phyloP scores from a whole-genome alignment of 225 moss, liverwort and hornwort genomes.

The Climacium dendroides region DNA sequence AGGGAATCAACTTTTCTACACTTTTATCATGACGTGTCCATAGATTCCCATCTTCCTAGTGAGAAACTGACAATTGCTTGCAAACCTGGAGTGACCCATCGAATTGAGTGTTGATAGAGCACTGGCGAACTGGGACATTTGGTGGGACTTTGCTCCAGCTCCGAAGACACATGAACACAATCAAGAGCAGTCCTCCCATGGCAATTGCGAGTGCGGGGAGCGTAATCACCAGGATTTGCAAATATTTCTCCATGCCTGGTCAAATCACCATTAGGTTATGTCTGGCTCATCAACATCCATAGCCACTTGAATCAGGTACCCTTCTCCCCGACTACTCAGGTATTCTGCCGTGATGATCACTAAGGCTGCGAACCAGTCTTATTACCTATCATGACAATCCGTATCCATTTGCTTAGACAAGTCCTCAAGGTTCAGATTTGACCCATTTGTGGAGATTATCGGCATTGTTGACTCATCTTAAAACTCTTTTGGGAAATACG shows the following conservation, averaged over 20 bases:
- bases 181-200: constrained; percentile 12
- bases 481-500: background rate
- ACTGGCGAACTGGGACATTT: background rate
- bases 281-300: background rate
- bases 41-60: background rate
- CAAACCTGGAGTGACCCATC: constrained; percentile 11
- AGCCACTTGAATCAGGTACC: background rate
- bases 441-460: background rate
- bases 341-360: background rate
- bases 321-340: background rate
- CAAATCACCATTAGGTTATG: background rate
- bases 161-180: background rate
- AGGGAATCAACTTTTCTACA: background rate
- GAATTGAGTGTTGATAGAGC: constrained; percentile 4
- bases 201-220: constrained; percentile 4
- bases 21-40: background rate
- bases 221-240: constrained; percentile 17
- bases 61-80: background rate
- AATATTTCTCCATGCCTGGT: constrained; percentile 14
- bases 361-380: background rate
- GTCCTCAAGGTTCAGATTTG: background rate
- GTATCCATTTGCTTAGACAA: background rate
- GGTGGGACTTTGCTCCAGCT: background rate
- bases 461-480: background rate
- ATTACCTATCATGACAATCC: background rate